A percentile compares a stretch with the other conserved stretches of the same genome.
Evolutionary conservation across 331 rosid genomes (phyloP).

Genomic region (Spiraea crenata): DNA sequence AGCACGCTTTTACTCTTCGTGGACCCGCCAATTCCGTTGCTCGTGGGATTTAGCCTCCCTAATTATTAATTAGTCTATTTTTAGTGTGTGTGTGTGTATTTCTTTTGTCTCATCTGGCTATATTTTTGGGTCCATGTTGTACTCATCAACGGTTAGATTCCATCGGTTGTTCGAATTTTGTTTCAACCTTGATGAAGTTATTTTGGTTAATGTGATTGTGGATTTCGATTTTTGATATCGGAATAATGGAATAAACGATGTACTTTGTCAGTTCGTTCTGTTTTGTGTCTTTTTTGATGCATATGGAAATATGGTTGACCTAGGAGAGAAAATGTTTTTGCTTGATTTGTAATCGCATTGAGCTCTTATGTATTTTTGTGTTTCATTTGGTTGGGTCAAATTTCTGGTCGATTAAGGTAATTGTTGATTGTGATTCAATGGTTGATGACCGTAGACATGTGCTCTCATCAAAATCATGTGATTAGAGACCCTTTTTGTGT

Average conservation of each 20-base stretch:
- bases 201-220: no score
- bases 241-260: no score
- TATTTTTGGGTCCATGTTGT: not conserved
- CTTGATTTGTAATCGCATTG: no score
- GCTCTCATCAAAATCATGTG: not conserved
- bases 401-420: no score
- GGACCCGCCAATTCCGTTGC: constrained; percentile 29
- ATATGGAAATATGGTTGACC: no score
- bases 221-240: no score
- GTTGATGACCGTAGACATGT: not conserved
- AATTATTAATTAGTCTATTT: not conserved
- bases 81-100: not conserved
- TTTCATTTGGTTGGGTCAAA: no score
- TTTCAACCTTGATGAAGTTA: not conserved
- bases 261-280: no score
- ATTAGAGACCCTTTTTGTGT: not conserved
- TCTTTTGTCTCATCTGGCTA: not conserved
- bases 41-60: not conserved
- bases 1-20: constrained; percentile 28
- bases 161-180: not conserved
- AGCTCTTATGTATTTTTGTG: no score
- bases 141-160: not conserved
- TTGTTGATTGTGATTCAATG: no score
- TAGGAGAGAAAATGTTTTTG: no score
- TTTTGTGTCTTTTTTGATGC: no score